Evolutionary conservation across 306 rosid genomes (phyloP).

Genomic region (Glycine tomentella): DNA sequence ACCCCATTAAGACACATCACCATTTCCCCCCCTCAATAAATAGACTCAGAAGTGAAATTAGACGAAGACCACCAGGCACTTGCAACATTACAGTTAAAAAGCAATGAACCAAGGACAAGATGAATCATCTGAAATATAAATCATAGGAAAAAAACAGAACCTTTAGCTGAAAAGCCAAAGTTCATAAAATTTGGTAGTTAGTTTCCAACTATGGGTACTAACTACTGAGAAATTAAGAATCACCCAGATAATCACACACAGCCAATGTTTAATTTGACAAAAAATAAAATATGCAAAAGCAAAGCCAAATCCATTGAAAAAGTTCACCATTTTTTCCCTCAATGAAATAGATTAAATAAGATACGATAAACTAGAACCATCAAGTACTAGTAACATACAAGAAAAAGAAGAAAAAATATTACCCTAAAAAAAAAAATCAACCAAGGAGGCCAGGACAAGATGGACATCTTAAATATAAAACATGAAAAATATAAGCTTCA

Average conservation of each 20-base stretch:
- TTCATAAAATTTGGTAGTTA: neutral
- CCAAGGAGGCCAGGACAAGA: neutral
- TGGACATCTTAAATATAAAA: neutral
- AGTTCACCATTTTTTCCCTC: neutral
- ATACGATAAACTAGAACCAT: neutral
- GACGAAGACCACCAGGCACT: neutral
- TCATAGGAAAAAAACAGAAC: conserved; percentile 1
- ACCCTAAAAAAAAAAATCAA: conserved; percentile 9
- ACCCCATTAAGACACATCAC: conserved; percentile 29
- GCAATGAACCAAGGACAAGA: conserved; percentile 20
- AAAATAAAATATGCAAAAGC: conserved; percentile 43
- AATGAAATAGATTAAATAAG: neutral
- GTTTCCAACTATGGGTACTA: conserved; percentile 23
- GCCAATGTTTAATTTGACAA: neutral
- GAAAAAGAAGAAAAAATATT: neutral
- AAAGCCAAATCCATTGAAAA: conserved; percentile 26
- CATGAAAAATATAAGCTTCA: conserved; percentile 11
- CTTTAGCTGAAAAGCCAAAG: conserved; percentile 7
- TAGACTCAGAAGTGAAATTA: neutral
- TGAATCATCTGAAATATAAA: conserved; percentile 5
- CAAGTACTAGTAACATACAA: conserved; percentile 28
- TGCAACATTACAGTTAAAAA: conserved; percentile 23
- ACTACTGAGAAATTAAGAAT: neutral
- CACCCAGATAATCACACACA: neutral
- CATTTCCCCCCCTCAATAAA: neutral